A percentile compares a stretch with the other conserved stretches of the same genome.
Conservation (phyloP, 306 rosid genomes). For the Quercus glauca region DNA sequence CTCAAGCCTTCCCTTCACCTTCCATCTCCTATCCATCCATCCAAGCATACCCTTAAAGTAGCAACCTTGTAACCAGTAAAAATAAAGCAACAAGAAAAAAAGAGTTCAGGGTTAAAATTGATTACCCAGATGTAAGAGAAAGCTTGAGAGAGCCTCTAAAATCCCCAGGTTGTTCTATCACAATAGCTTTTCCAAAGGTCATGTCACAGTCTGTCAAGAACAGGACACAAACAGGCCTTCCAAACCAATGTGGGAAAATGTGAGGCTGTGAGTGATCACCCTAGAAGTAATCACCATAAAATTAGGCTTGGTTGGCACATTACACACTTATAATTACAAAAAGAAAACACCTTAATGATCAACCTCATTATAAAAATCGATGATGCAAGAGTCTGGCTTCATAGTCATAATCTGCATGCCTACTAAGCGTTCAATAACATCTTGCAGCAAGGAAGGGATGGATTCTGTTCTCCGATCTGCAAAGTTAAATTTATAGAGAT, state of each 20-base stretch:
- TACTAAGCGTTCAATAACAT: conserved; percentile 60
- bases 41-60: too few species aligned
- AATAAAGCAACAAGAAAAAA: conserved; percentile 1
- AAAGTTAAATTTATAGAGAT: conserved; percentile 27
- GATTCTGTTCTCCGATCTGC: conserved; percentile 78
- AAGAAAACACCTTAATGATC: conserved; percentile 7
- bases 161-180: conserved; percentile 75
- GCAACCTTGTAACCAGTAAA: neutral
- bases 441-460: conserved; percentile 78
- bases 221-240: conserved; percentile 73
- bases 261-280: conserved; percentile 93
- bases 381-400: conserved; percentile 89
- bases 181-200: conserved; percentile 69
- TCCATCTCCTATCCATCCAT: too few species aligned
- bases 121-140: conserved; percentile 84
- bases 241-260: conserved; percentile 76
- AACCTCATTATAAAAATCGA: conserved; percentile 92
- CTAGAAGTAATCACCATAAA: conserved; percentile 42
- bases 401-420: conserved; percentile 54
- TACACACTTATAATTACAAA: neutral
- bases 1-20: too few species aligned
- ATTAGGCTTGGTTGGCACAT: conserved; percentile 24
- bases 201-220: conserved; percentile 87
- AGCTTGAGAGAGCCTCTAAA: conserved; percentile 66
- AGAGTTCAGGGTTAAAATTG: conserved; percentile 12